A percentile compares a stretch with the other conserved stretches of the same genome.
These are phyloP conservation scores for Beauveria australis DNA, from an alignment of 2,329 filamentous ascomycete genomes.

Conservation along the genomic window DNA sequence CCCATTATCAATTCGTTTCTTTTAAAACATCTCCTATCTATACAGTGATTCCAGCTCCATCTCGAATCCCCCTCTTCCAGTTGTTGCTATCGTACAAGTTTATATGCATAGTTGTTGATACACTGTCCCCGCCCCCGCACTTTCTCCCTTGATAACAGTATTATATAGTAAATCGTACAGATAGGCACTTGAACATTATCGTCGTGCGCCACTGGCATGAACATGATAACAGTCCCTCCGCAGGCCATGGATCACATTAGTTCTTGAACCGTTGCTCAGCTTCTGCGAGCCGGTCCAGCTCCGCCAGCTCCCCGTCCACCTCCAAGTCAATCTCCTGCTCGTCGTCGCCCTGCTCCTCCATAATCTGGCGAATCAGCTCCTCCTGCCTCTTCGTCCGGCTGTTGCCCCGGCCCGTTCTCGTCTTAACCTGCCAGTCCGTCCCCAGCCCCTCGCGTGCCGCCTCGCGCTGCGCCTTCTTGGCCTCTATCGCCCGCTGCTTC, in stretches of 20 bases:
- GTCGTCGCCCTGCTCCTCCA: constrained; percentile 26
- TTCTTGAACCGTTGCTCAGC: constrained; percentile 7
- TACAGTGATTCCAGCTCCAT: neutral
- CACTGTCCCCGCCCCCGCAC: neutral
- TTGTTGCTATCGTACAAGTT: neutral
- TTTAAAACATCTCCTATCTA: neutral
- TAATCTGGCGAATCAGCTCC: constrained; percentile 33
- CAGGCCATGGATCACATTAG: neutral
- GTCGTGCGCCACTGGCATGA: neutral
- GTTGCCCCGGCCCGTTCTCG: constrained; percentile 27
- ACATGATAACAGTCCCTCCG: neutral
- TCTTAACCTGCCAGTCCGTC: constrained; percentile 17
- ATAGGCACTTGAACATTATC: neutral
- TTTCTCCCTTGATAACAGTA: neutral
- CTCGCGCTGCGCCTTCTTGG: constrained; percentile 33
- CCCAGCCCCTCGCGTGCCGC: constrained; percentile 24
- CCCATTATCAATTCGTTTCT: neutral
- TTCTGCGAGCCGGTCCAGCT: constrained; percentile 9
- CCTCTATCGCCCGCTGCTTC: constrained; percentile 33
- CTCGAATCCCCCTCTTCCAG: neutral
- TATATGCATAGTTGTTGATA: constrained; percentile 1
- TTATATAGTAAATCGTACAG: neutral
- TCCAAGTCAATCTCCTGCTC: constrained; percentile 23
- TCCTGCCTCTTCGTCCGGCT: constrained; percentile 31
- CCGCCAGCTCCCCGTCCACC: constrained; percentile 20